phyloP scores from a whole-genome alignment of 768 basidiomycete genomes.

The Panaeolus papilionaceus region DNA sequence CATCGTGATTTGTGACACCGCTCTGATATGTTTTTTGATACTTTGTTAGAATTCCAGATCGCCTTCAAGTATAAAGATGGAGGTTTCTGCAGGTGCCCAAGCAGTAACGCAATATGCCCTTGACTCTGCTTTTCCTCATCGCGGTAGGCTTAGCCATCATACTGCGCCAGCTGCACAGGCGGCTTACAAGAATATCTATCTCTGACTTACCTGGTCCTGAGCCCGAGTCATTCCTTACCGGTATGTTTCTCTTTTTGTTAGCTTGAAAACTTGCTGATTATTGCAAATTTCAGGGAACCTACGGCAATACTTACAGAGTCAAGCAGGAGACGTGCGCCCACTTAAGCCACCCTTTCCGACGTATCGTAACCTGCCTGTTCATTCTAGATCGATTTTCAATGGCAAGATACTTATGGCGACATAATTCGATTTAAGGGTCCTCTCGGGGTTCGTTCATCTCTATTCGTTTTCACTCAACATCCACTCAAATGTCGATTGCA shows the following conservation, averaged over 20 bases:
- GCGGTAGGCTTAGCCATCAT: slow-evolving; percentile 20
- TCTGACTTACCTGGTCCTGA: slow-evolving; percentile 41
- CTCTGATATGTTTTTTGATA: slow-evolving; percentile 13
- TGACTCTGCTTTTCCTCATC: slow-evolving; percentile 19
- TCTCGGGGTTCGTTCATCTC: slow-evolving; percentile 39
- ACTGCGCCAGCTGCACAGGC: slow-evolving; percentile 36
- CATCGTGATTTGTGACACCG: slow-evolving; percentile 11
- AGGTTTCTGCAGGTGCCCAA: neutral
- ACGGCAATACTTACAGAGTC: slow-evolving; percentile 36
- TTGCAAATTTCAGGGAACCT: slow-evolving; percentile 30
- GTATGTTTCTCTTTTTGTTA: slow-evolving; percentile 26
- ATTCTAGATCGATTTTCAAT: slow-evolving; percentile 47
- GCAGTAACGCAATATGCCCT: slow-evolving; percentile 22
- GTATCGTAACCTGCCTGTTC: slow-evolving; percentile 20
- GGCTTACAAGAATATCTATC: slow-evolving; percentile 40
- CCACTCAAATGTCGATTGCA: slow-evolving; percentile 24
- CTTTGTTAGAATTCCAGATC: slow-evolving; percentile 1
- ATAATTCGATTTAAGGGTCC: slow-evolving; percentile 44
- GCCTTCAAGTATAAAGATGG: neutral
- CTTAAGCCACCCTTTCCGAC: slow-evolving; percentile 16
- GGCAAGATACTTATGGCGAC: slow-evolving; percentile 50
- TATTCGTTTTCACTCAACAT: neutral
- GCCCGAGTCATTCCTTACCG: slow-evolving; percentile 47
- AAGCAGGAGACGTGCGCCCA: slow-evolving; percentile 39
- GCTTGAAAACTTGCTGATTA: neutral